A percentile compares a stretch with the other conserved stretches of the same genome.
These are phyloP conservation scores for Botryosphaeria dothidea DNA, from an alignment of 2,329 filamentous ascomycete species.

Conservation along the genomic window DNA sequence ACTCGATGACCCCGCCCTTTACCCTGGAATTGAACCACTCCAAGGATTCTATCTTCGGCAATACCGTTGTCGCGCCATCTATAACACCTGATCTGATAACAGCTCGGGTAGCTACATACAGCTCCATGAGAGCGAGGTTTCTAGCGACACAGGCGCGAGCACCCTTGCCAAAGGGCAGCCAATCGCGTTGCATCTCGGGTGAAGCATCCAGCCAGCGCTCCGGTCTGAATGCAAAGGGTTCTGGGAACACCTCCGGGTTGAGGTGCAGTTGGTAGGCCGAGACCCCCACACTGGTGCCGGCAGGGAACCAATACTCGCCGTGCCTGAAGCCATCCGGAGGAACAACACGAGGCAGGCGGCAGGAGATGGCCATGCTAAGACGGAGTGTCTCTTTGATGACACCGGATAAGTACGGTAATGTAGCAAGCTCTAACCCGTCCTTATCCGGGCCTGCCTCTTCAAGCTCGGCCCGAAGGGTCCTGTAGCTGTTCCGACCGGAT, in stretches of 20 bases:
- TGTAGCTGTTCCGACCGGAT: not conserved
- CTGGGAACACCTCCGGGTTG: constrained; percentile 28
- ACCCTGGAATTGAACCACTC: constrained; percentile 60
- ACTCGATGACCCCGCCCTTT: constrained; percentile 50
- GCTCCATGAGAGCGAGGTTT: constrained; percentile 28
- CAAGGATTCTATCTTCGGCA: constrained; percentile 47
- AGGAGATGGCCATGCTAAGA: not conserved
- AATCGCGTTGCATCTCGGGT: not conserved
- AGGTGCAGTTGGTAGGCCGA: constrained; percentile 37
- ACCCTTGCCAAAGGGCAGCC: constrained; percentile 26
- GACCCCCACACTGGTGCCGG: constrained; percentile 26
- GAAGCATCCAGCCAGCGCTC: constrained; percentile 33
- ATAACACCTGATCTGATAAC: constrained; percentile 48
- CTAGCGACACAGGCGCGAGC: constrained; percentile 27
- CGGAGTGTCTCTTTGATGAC: constrained; percentile 24
- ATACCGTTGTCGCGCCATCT: constrained; percentile 42
- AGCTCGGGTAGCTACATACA: constrained; percentile 8
- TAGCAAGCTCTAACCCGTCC: constrained; percentile 18
- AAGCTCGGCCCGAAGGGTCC: not conserved
- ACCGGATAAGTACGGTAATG: constrained; percentile 26
- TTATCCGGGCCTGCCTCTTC: not conserved
- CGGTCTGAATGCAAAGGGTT: constrained; percentile 33
- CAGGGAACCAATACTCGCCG: not conserved
- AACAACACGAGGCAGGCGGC: not conserved
- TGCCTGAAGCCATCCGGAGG: not conserved